phyloP scores from a whole-genome alignment of 2,329 filamentous ascomycete species.

The Penicillium sp. region DNA sequence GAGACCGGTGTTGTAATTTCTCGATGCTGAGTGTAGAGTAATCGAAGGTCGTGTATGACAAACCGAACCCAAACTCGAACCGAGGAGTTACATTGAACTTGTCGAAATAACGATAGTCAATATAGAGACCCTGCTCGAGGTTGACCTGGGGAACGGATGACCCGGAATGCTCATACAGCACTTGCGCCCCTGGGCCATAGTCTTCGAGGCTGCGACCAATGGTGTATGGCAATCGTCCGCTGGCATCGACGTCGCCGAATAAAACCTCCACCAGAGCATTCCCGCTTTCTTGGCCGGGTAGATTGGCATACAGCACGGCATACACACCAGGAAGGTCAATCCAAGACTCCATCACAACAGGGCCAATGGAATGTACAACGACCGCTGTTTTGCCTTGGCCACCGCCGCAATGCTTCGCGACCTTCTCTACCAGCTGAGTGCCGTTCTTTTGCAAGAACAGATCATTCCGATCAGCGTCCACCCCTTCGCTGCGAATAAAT shows the following conservation, averaged over 20 bases:
- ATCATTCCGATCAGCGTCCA: slow-evolving; percentile 75
- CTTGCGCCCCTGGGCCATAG: slow-evolving; percentile 67
- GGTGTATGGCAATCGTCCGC: slow-evolving; percentile 83
- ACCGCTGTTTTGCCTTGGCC: slow-evolving; percentile 68
- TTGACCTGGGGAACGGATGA: slow-evolving; percentile 70
- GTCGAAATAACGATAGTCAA: slow-evolving; percentile 90
- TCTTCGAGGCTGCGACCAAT: slow-evolving; percentile 71
- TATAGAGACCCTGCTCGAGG: slow-evolving; percentile 76
- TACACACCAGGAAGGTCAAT: slow-evolving; percentile 73
- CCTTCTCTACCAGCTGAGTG: slow-evolving; percentile 68
- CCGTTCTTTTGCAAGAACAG: slow-evolving; percentile 70
- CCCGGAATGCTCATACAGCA: slow-evolving; percentile 66
- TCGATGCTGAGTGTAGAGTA: slow-evolving; percentile 54
- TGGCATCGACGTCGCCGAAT: slow-evolving; percentile 72
- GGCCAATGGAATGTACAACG: slow-evolving; percentile 80
- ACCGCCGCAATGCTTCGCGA: slow-evolving; percentile 62
- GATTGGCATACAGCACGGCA: slow-evolving; percentile 74
- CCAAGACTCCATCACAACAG: slow-evolving; percentile 75
- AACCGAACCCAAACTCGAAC: slow-evolving; percentile 81
- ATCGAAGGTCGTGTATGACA: slow-evolving; percentile 74
- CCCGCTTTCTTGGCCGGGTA: slow-evolving; percentile 83
- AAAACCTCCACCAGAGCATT: slow-evolving; percentile 75
- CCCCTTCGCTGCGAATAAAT: slow-evolving; percentile 57
- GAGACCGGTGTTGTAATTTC: slow-evolving; percentile 48
- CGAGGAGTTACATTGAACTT: slow-evolving; percentile 68